Percentiles rank a stretch among this genome's conserved stretches.
These are phyloP conservation scores for Lepiota brunneoincarnata DNA, from an alignment of 768 basidiomycete genomes.

Conservation along the genomic window DNA sequence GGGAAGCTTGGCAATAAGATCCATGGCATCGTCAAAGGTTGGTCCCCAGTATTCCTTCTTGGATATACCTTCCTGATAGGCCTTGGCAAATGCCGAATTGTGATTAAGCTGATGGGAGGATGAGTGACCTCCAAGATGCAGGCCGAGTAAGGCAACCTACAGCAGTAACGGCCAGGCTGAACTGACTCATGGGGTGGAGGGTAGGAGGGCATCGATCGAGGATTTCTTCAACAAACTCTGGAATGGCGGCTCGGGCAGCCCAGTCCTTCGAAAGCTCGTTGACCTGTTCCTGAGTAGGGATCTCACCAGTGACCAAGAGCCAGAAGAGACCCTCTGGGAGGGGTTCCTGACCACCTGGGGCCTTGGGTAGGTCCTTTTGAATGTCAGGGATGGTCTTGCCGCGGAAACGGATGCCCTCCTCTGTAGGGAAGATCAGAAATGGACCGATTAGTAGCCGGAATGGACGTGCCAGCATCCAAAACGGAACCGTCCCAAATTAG, in stretches of 20 bases:
- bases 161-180: slow-evolving; percentile 93
- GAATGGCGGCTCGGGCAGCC: slow-evolving; percentile 89
- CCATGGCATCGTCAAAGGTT: slow-evolving; percentile 88
- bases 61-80: slow-evolving; percentile 86
- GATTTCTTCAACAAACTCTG: slow-evolving; percentile 94
- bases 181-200: slow-evolving; percentile 98
- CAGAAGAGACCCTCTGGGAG: slow-evolving; percentile 95
- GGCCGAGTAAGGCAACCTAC: slow-evolving; percentile 36
- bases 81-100: slow-evolving; percentile 94
- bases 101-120: slow-evolving; percentile 67
- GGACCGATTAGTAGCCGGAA: neutral
- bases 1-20: slow-evolving; percentile 93
- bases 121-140: neutral
- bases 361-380: slow-evolving; percentile 85
- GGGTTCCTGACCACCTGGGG: slow-evolving; percentile 83
- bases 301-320: slow-evolving; percentile 92
- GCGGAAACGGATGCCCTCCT: slow-evolving; percentile 98
- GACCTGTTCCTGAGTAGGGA: slow-evolving; percentile 90
- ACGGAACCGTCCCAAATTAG: slow-evolving; percentile 99
- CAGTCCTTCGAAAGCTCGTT: slow-evolving; percentile 85
- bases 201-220: slow-evolving; percentile 92
- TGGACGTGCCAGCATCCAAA: slow-evolving; percentile 78
- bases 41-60: slow-evolving; percentile 99
- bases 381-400: slow-evolving; percentile 93
- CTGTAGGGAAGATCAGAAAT: slow-evolving; percentile 31